These are phyloP conservation scores for Mediolabrus comicus DNA, from an alignment of 108 stramenopile species.

Conservation along the genomic window DNA sequence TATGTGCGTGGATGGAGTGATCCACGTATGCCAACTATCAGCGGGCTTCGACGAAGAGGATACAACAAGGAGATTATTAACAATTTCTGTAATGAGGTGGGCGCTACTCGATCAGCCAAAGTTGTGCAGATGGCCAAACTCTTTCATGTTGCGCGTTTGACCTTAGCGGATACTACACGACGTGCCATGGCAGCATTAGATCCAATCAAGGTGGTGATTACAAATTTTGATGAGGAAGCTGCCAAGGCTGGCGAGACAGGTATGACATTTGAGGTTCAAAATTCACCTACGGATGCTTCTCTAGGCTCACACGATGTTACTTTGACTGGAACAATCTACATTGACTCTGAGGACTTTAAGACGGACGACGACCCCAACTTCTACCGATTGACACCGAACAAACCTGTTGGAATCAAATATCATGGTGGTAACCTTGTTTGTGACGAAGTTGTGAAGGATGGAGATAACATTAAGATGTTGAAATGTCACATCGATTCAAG, in stretches of 20 bases:
- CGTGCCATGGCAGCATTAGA: slow-evolving; percentile 92
- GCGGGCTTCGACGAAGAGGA: slow-evolving; percentile 93
- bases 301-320: slow-evolving; percentile 81
- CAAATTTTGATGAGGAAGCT: slow-evolving; percentile 71
- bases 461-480: slow-evolving; percentile 53
- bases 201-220: slow-evolving; percentile 82
- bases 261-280: slow-evolving; percentile 72
- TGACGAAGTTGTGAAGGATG: slow-evolving; percentile 57
- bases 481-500: slow-evolving; percentile 67
- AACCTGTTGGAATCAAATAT: slow-evolving; percentile 94
- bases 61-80: slow-evolving; percentile 95
- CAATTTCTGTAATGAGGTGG: slow-evolving; percentile 94
- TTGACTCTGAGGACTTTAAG: slow-evolving; percentile 91
- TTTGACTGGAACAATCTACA: slow-evolving; percentile 81
- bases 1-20: slow-evolving; percentile 96
- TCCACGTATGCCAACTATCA: slow-evolving; percentile 98
- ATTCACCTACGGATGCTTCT: slow-evolving; percentile 83
- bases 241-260: slow-evolving; percentile 34
- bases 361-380: slow-evolving; percentile 76
- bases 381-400: slow-evolving; percentile 92
- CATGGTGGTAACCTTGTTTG: slow-evolving; percentile 81
- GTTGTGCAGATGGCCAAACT: slow-evolving; percentile 90
- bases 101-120: slow-evolving; percentile 92
- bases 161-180: slow-evolving; percentile 60
- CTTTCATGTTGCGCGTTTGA: slow-evolving; percentile 61